phyloP scores from a whole-genome alignment of 306 rosid genomes.

The Fragaria vesca region DNA sequence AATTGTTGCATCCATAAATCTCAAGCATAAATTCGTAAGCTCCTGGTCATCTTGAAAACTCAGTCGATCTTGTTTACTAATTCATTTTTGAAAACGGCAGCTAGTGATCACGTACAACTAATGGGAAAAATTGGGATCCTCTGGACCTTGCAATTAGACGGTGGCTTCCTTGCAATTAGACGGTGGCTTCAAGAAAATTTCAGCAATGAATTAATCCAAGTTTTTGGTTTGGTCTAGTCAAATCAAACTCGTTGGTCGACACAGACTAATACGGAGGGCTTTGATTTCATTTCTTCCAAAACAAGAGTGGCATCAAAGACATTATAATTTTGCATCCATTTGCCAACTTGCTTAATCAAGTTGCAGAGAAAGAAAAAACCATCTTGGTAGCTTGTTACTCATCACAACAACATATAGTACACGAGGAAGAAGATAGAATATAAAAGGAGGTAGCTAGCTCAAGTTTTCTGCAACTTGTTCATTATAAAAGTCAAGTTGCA shows the following conservation, averaged over 20 bases:
- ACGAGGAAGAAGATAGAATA: background rate
- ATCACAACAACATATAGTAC: background rate
- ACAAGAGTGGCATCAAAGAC: background rate
- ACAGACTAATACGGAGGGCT: background rate
- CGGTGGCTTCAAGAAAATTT: background rate
- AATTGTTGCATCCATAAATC: background rate
- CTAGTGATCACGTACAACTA: background rate
- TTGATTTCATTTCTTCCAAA: conserved; percentile 1
- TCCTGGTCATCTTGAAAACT: background rate
- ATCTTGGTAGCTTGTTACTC: background rate
- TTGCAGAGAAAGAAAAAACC: background rate
- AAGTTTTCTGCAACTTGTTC: background rate
- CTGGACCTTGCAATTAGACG: background rate
- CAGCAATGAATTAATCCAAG: background rate
- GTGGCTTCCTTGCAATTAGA: background rate
- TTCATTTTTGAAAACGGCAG: background rate
- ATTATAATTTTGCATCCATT: conserved; percentile 7
- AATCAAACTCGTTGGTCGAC: conserved; percentile 7
- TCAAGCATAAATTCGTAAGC: background rate
- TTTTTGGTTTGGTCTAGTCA: conserved; percentile 1
- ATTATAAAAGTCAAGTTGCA: background rate
- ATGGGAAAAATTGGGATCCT: background rate
- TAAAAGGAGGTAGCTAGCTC: background rate
- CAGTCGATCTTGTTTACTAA: background rate
- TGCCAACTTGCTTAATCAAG: conserved; percentile 17